Conservation (phyloP, 1,139 yeast genomes). For the Debaryomyces subglobosus region DNA sequence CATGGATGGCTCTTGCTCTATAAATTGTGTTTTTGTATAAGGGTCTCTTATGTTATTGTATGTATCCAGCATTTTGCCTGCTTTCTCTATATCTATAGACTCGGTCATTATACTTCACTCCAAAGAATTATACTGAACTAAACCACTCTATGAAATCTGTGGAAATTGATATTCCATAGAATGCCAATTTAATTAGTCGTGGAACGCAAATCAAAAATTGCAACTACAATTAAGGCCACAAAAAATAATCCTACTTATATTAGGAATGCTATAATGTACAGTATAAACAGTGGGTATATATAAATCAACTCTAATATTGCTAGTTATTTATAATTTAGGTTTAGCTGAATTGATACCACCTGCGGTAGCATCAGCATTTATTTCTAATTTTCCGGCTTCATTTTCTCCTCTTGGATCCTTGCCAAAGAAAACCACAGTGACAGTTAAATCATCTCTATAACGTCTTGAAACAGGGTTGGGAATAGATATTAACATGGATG, state of each 20-base stretch:
- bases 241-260: background rate
- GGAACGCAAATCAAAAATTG: background rate
- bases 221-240: background rate
- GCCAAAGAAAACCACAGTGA: slow-evolving; percentile 92
- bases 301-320: slow-evolving; percentile 6
- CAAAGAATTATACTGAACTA: background rate
- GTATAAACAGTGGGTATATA: slow-evolving; percentile 5
- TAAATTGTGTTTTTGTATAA: slow-evolving; percentile 2
- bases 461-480: slow-evolving; percentile 93
- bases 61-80: background rate
- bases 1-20: background rate
- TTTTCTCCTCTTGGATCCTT: slow-evolving; percentile 46
- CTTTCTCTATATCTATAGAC: background rate
- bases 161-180: background rate
- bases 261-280: slow-evolving; percentile 8
- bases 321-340: slow-evolving; percentile 45
- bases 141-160: background rate
- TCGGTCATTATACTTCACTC: background rate
- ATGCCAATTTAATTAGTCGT: background rate
- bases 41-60: slow-evolving; percentile 1
- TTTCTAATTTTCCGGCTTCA: slow-evolving; percentile 53
- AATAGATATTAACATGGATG: slow-evolving; percentile 83
- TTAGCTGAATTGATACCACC: slow-evolving; percentile 53
- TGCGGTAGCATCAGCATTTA: slow-evolving; percentile 60
- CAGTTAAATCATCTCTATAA: slow-evolving; percentile 94